Evolutionary conservation across 768 basidiomycete genomes (phyloP), one percentile per base, ranked within the genome.

Genomic region (Boletus subcaerulescens): DNA sequence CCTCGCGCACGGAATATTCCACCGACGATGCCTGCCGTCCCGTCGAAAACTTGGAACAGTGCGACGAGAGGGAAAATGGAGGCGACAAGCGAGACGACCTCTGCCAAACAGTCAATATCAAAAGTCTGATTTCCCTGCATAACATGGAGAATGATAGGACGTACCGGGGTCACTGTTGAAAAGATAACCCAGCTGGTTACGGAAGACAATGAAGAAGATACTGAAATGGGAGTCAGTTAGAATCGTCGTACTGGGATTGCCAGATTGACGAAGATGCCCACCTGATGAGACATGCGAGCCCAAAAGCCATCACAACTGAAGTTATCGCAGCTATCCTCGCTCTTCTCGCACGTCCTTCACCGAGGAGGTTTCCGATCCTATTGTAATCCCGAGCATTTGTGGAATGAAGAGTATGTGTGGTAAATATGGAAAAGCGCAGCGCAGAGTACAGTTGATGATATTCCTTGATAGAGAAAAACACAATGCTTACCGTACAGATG

Each of bases 361-460:
- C 94, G 3, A 97, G 79, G 3, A 96, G 76, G 64, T 97, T 97
- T 13, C 94, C 94, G 29, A 94, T 86, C 10, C 91, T 91, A 52
- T 47, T 35, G 33, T 35, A 3, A 29, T 35, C 13, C 33, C 33
- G 22, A 32, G 48, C 15, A 50, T 53, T 39, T 43, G 40, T 14
- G 24, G 26, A 17, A 36, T 12, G 39, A 31, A 43, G 20, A 42
- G 24, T 39, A 29, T 29, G 26, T 29, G 31, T 17, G 35, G 33
- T n/a, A 35, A 13, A 39, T 22, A 10, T 20, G 15, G 17, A 18
- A 17, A 9, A 38, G n/a, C 20, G 5, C 24, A 32, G 6, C n/a
- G 26, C 33, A 33, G 33, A 33, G 11, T 29, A 20, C 10, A 18
- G 22, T 42, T 15, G 41, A 35, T 12, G 5, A 15, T 45, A 18